Conservation (phyloP, 257 asterid genomes). For the Lavandula angustifolia region DNA sequence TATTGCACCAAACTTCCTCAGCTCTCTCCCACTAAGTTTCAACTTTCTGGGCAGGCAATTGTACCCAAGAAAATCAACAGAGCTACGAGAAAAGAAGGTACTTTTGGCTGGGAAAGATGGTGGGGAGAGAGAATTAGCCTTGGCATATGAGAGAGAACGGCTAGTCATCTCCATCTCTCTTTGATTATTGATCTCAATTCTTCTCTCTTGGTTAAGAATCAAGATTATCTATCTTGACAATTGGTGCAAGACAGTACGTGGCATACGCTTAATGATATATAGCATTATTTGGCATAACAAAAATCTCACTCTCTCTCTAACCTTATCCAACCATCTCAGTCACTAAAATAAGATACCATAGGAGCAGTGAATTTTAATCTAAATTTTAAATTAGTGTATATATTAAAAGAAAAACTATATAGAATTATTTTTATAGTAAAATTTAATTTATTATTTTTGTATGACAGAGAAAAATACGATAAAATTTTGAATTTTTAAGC, state of each 20-base stretch:
- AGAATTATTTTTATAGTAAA: too few species aligned
- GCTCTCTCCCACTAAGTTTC: constrained; percentile 39
- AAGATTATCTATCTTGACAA: not conserved
- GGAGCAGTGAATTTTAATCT: too few species aligned
- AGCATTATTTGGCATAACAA: constrained; percentile 25
- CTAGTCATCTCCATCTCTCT: constrained; percentile 38
- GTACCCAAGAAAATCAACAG: constrained; percentile 50
- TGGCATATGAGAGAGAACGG: constrained; percentile 26
- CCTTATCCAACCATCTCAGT: too few species aligned
- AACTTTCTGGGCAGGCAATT: constrained; percentile 50
- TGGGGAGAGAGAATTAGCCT: constrained; percentile 35
- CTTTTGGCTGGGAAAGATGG: constrained; percentile 34
- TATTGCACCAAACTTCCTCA: constrained; percentile 52
- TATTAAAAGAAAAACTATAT: too few species aligned
- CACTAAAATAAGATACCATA: too few species aligned
- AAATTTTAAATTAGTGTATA: too few species aligned
- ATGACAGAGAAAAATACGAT: too few species aligned
- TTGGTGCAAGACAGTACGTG: constrained; percentile 29
- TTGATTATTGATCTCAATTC: not conserved
- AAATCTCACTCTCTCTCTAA: not conserved
- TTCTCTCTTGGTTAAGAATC: not conserved
- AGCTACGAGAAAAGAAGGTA: constrained; percentile 29
- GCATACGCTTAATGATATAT: constrained; percentile 33
- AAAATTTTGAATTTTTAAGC: too few species aligned
- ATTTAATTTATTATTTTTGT: too few species aligned